These are phyloP conservation scores for Saccharomyces hybrid DNA, from an alignment of 1,139 yeast genomes.

Conservation along the genomic window DNA sequence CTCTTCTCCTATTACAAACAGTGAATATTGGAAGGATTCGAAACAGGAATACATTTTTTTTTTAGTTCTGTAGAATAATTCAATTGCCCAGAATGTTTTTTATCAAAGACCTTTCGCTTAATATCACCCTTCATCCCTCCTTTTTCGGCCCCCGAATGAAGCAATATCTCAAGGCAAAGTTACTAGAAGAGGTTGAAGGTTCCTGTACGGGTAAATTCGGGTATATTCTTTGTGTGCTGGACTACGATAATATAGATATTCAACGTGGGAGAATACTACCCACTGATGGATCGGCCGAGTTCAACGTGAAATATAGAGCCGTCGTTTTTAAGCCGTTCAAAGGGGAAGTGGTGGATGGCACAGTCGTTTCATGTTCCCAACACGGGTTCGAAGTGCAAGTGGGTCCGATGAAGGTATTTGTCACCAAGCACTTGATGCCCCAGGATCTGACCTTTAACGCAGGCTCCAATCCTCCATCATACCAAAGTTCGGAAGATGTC, in stretches of 20 bases:
- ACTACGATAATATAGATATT: slow-evolving; percentile 89
- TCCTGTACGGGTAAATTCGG: slow-evolving; percentile 99
- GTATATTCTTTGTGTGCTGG: slow-evolving; percentile 90
- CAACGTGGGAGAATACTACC: slow-evolving; percentile 93
- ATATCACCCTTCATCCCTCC: slow-evolving; percentile 91
- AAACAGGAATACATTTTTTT: too few species aligned
- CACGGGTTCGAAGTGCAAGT: slow-evolving; percentile 98
- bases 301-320: slow-evolving; percentile 92
- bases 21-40: too few species aligned
- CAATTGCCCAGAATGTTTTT: slow-evolving; percentile 32
- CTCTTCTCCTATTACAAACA: too few species aligned
- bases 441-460: slow-evolving; percentile 92
- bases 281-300: slow-evolving; percentile 88
- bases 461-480: slow-evolving; percentile 97
- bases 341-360: slow-evolving; percentile 96
- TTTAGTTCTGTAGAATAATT: too few species aligned
- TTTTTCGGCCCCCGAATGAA: slow-evolving; percentile 98
- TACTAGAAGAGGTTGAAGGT: slow-evolving; percentile 94
- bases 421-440: slow-evolving; percentile 90
- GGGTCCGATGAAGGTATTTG: slow-evolving; percentile 92
- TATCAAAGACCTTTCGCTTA: slow-evolving; percentile 80
- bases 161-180: slow-evolving; percentile 79
- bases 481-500: slow-evolving; percentile 89
- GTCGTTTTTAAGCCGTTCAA: slow-evolving; percentile 98
- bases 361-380: slow-evolving; percentile 88